Percentiles rank a stretch among this genome's conserved stretches.
Evolutionary conservation across 495 filamentous ascomycete species (phyloP).

Genomic region (Immersiella caudata): DNA sequence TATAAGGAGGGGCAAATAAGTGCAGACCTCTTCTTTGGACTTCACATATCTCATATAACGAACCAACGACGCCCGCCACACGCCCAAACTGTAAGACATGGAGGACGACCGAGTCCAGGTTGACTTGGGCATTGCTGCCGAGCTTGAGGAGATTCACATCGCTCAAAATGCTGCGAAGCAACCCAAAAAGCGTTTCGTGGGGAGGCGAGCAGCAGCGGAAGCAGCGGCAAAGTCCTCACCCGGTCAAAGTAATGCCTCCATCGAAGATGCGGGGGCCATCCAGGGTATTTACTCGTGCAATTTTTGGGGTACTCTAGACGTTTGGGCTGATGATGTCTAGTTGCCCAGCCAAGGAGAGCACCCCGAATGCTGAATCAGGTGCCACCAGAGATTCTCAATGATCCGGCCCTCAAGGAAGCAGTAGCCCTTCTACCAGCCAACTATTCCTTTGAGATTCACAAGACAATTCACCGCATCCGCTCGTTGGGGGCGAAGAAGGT

Average conservation of each 20-base stretch:
- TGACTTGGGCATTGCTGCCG: conserved; percentile 57
- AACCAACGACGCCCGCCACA: background rate
- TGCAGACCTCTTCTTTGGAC: background rate
- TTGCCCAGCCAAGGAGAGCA: conserved; percentile 64
- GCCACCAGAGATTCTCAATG: conserved; percentile 80
- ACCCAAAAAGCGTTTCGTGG: conserved; percentile 82
- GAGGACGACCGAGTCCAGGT: conserved; percentile 56
- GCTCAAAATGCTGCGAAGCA: conserved; percentile 46
- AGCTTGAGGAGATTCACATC: conserved; percentile 52
- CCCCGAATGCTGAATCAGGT: conserved; percentile 86
- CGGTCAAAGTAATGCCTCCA: conserved; percentile 46
- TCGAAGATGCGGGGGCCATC: conserved; percentile 68
- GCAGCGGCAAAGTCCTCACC: conserved; percentile 55
- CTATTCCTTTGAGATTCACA: conserved; percentile 97
- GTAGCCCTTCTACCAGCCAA: conserved; percentile 86
- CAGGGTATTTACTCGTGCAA: conserved; percentile 48
- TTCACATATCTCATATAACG: background rate
- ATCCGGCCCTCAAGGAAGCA: conserved; percentile 85
- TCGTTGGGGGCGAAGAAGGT: conserved; percentile 74
- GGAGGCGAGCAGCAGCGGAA: conserved; percentile 57
- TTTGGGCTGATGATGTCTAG: conserved; percentile 28
- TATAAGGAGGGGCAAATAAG: background rate
- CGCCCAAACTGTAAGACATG: conserved; percentile 37
- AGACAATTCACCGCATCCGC: conserved; percentile 94
- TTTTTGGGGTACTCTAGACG: background rate